Percentiles rank a stretch among this genome's conserved stretches.
Evolutionary conservation across 2,329 filamentous ascomycete species (phyloP).

Genomic region (Monosporascus sp.): DNA sequence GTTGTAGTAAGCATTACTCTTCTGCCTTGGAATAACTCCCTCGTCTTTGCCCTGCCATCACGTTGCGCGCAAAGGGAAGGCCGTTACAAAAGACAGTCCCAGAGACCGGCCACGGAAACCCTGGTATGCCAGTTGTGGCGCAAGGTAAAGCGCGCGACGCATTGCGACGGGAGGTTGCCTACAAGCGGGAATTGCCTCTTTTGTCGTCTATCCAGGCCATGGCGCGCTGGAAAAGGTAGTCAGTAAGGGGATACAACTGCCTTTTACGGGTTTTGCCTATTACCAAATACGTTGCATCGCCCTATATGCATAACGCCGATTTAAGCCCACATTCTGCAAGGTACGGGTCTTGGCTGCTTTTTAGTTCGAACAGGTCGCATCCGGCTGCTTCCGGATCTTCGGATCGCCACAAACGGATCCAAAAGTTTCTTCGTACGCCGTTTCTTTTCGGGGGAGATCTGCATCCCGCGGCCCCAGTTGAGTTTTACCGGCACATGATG

Average conservation of each 20-base stretch:
- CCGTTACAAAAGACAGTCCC: background rate
- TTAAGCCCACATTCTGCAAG: background rate
- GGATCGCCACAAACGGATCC: background rate
- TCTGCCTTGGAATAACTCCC: background rate
- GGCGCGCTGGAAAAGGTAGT: background rate
- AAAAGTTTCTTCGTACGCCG: background rate
- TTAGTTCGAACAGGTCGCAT: background rate
- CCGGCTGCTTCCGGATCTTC: background rate
- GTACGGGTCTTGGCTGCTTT: background rate
- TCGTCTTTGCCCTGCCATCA: background rate
- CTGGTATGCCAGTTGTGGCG: background rate
- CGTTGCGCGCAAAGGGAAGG: background rate
- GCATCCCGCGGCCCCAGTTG: conserved; percentile 6
- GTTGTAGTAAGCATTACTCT: background rate
- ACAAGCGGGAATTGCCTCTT: background rate
- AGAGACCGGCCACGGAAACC: background rate
- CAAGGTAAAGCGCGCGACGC: background rate
- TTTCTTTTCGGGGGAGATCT: no score
- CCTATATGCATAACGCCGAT: no score
- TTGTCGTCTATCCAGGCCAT: background rate
- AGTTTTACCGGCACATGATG: conserved; percentile 3
- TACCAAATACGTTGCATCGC: no score
- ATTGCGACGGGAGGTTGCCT: no score
- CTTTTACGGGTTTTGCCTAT: background rate
- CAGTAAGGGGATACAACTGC: background rate